Conservation (phyloP, 208 protist species). For the Leishmania lainsoni region DNA sequence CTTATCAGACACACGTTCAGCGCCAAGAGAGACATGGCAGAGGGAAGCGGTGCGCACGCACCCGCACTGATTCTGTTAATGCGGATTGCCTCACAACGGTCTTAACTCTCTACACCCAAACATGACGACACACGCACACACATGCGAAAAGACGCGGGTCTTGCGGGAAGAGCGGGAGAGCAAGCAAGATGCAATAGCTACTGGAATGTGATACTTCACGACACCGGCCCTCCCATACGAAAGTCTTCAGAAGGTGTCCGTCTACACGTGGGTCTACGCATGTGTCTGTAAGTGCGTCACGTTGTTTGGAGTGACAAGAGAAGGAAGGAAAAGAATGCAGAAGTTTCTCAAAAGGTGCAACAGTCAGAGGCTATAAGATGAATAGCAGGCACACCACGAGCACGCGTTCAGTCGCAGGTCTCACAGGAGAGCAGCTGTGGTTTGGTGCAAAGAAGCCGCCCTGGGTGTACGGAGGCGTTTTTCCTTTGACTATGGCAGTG, state of each 20-base stretch:
- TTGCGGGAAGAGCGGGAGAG: neutral
- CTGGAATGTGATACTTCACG: neutral
- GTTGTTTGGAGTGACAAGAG: too few relatives aligned
- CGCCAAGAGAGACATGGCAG: conserved; percentile 54
- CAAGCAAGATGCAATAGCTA: neutral
- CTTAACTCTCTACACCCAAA: neutral
- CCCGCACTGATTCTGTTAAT: neutral
- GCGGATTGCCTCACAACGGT: neutral
- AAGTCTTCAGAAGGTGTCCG: neutral
- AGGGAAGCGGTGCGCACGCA: neutral
- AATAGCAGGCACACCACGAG: too few relatives aligned
- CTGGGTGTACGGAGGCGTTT: too few relatives aligned
- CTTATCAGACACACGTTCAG: conserved; percentile 78
- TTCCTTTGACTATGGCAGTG: too few relatives aligned
- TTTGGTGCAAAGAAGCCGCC: too few relatives aligned
- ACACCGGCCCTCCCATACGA: neutral
- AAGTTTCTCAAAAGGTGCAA: too few relatives aligned
- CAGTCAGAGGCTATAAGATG: too few relatives aligned
- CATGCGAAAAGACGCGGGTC: neutral
- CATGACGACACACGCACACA: neutral
- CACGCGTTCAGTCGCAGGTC: too few relatives aligned
- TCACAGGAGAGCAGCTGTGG: too few relatives aligned
- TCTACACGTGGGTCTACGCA: neutral
- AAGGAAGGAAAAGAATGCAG: too few relatives aligned
- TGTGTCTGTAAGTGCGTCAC: neutral